These are phyloP conservation scores for Brassica carinata DNA, from an alignment of 345 rosid genomes.

Conservation along the genomic window DNA sequence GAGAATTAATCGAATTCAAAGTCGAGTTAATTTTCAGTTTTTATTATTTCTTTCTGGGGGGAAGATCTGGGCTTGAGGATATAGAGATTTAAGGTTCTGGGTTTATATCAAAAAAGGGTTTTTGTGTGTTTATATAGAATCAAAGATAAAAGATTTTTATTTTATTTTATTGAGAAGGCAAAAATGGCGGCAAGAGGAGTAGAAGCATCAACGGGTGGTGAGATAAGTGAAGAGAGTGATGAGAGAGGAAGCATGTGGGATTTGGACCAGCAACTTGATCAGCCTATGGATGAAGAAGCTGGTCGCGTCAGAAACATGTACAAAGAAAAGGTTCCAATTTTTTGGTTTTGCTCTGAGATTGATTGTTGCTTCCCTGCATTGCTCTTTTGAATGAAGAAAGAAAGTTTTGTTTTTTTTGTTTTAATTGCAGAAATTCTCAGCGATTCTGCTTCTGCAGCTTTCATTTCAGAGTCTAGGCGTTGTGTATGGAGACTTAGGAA, in stretches of 20 bases:
- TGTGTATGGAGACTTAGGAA: background rate
- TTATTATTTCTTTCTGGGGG: too few species aligned
- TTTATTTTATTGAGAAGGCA: too few species aligned
- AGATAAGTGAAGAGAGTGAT: slow-evolving; percentile 58
- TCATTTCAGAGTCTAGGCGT: background rate
- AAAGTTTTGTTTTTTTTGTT: background rate
- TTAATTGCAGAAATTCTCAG: background rate
- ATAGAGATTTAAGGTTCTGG: slow-evolving; percentile 31
- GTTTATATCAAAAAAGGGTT: slow-evolving; percentile 13
- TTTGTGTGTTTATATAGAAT: slow-evolving; percentile 6
- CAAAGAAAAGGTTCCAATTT: slow-evolving; percentile 66
- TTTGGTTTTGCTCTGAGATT: background rate
- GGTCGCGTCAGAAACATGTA: slow-evolving; percentile 78
- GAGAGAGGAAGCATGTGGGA: slow-evolving; percentile 82
- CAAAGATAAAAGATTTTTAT: background rate
- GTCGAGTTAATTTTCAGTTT: background rate
- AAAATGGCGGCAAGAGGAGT: slow-evolving; percentile 50
- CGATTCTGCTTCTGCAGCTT: background rate
- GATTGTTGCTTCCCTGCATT: background rate
- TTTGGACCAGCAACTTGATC: slow-evolving; percentile 36
- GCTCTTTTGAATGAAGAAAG: background rate
- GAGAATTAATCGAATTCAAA: background rate
- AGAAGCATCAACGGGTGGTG: slow-evolving; percentile 49
- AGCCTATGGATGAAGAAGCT: slow-evolving; percentile 41
- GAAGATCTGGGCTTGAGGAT: background rate